Conservation (phyloP, 2,329 filamentous ascomycete genomes). For the Monilinia laxa region DNA sequence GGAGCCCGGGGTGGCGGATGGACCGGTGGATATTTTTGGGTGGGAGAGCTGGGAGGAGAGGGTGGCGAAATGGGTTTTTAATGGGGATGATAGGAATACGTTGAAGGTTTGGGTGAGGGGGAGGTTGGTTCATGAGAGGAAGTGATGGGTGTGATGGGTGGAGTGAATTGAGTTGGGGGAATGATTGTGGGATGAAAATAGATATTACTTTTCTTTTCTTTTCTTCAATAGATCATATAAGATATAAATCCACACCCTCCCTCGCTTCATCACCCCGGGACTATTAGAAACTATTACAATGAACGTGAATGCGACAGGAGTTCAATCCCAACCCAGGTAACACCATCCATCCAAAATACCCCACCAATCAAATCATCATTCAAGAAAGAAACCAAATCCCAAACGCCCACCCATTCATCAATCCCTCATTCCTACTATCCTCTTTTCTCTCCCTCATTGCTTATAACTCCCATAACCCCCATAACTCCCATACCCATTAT, state of each 20-base stretch:
- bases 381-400: background rate
- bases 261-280: no score
- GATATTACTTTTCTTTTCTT: background rate
- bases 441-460: no score
- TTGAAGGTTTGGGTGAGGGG: slow-evolving; percentile 87
- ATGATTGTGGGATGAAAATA: background rate
- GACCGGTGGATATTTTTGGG: slow-evolving; percentile 84
- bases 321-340: no score
- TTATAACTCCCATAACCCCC: background rate
- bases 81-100: slow-evolving; percentile 90
- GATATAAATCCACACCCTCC: background rate
- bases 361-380: background rate
- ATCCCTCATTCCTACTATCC: no score
- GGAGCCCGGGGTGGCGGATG: slow-evolving; percentile 46
- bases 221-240: background rate
- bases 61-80: slow-evolving; percentile 92
- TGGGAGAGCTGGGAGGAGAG: slow-evolving; percentile 86
- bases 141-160: slow-evolving; percentile 27
- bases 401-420: background rate
- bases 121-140: slow-evolving; percentile 68
- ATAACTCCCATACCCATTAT: background rate
- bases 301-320: no score
- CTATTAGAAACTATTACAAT: no score
- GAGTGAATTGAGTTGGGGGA: background rate
- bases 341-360: no score